Conservation (phyloP, 805 yeast species). For the Hanseniaspora lachancei region DNA sequence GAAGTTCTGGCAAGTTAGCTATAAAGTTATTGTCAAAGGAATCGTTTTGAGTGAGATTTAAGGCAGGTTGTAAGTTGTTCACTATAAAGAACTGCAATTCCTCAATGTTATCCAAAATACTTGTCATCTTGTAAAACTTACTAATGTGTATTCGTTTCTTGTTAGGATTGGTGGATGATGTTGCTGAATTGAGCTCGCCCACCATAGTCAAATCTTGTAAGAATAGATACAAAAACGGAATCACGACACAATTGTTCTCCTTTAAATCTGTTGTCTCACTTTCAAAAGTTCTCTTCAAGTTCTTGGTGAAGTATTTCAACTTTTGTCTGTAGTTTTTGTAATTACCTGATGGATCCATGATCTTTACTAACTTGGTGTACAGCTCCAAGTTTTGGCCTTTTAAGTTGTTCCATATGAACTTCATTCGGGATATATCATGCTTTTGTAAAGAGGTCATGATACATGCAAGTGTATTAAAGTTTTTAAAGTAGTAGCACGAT, state of each 20-base stretch:
- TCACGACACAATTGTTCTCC: conserved; percentile 35
- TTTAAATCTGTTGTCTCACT: not conserved
- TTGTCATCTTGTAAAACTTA: conserved; percentile 54
- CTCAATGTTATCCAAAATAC: conserved; percentile 54
- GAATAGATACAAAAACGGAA: conserved; percentile 64
- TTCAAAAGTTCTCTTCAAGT: conserved; percentile 24
- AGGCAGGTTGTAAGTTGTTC: conserved; percentile 13
- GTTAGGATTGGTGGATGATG: conserved; percentile 34
- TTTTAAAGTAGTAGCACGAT: conserved; percentile 58
- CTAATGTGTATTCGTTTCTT: conserved; percentile 54
- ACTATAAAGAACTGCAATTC: conserved; percentile 37
- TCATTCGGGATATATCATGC: conserved; percentile 51
- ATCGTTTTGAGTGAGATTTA: not conserved
- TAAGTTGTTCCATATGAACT: conserved; percentile 45
- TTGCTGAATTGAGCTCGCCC: conserved; percentile 68
- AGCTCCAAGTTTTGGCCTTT: conserved; percentile 48
- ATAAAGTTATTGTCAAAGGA: conserved; percentile 22
- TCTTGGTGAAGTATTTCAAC: conserved; percentile 34
- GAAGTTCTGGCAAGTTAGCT: conserved; percentile 27
- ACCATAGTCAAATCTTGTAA: conserved; percentile 69
- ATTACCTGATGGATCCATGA: conserved; percentile 65
- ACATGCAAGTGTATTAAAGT: conserved; percentile 68
- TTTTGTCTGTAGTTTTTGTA: conserved; percentile 56
- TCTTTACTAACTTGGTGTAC: conserved; percentile 49
- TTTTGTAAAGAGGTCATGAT: conserved; percentile 66